phyloP scores from a whole-genome alignment of 2,329 filamentous ascomycete species.

The Pyrenophora graminea region DNA sequence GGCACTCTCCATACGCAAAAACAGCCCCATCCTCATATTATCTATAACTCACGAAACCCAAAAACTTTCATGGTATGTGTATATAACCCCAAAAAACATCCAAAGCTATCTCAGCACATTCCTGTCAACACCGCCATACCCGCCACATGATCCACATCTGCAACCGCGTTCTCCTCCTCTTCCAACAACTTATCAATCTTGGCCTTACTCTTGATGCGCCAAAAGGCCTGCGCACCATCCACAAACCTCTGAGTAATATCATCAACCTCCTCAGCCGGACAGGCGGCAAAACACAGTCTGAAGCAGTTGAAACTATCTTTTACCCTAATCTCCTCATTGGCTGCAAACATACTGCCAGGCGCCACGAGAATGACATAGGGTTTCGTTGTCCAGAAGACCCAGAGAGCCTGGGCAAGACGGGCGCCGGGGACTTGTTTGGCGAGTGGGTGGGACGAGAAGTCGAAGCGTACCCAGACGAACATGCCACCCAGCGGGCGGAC shows the following conservation, averaged over 20 bases:
- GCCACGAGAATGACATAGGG: slow-evolving; percentile 71
- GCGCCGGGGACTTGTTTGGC: slow-evolving; percentile 59
- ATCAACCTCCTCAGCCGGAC: slow-evolving; percentile 71
- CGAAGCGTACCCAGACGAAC: slow-evolving; percentile 83
- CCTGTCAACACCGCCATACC: slow-evolving; percentile 39
- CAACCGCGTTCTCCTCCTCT: slow-evolving; percentile 34
- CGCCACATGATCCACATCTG: slow-evolving; percentile 19
- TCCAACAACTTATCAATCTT: slow-evolving; percentile 67
- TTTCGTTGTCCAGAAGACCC: slow-evolving; percentile 71
- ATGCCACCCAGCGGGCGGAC: slow-evolving; percentile 83
- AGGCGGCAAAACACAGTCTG: slow-evolving; percentile 83
- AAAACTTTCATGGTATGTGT: background rate
- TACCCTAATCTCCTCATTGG: slow-evolving; percentile 63
- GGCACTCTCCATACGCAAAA: no score
- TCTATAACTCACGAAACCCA: background rate
- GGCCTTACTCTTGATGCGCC: slow-evolving; percentile 69
- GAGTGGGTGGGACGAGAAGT: slow-evolving; percentile 75
- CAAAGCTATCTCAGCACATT: slow-evolving; percentile 26
- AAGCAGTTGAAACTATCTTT: slow-evolving; percentile 71
- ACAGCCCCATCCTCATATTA: no score
- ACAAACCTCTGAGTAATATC: slow-evolving; percentile 67
- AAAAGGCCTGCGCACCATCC: slow-evolving; percentile 73
- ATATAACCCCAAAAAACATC: background rate
- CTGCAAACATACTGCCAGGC: slow-evolving; percentile 75
- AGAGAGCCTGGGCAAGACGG: slow-evolving; percentile 66